phyloP scores from a whole-genome alignment of 2,329 filamentous ascomycete genomes.

The Drechslerella dactyloides region DNA sequence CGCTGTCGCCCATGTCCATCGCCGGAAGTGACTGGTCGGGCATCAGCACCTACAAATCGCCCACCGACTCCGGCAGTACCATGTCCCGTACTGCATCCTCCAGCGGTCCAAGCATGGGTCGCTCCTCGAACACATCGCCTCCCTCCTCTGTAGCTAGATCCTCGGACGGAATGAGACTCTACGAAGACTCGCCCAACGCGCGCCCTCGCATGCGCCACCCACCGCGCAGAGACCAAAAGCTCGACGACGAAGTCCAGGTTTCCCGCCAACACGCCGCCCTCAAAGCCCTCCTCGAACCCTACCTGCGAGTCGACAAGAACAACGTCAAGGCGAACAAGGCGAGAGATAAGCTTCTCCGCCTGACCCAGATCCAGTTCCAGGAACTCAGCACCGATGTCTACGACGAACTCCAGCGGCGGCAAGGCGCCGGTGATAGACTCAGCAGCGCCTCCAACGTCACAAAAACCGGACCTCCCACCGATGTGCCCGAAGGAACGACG shows the following conservation, averaged over 20 bases:
- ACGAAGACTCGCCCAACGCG: constrained; percentile 55
- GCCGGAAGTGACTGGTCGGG: constrained; percentile 82
- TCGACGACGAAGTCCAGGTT: constrained; percentile 66
- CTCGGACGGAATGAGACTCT: constrained; percentile 77
- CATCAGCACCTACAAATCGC: constrained; percentile 70
- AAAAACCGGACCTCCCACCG: constrained; percentile 64
- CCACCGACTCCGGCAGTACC: constrained; percentile 60
- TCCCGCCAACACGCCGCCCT: constrained; percentile 56
- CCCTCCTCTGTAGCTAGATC: constrained; percentile 86
- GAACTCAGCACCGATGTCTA: constrained; percentile 97
- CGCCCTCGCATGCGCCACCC: constrained; percentile 47
- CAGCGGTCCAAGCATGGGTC: constrained; percentile 58
- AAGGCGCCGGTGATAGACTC: constrained; percentile 66
- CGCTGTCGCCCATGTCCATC: constrained; percentile 81
- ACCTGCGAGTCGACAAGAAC: constrained; percentile 52
- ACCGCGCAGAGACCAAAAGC: constrained; percentile 55
- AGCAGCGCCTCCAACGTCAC: constrained; percentile 56
- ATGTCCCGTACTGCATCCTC: constrained; percentile 63
- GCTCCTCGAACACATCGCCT: constrained; percentile 68
- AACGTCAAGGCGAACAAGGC: constrained; percentile 74
- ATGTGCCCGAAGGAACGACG: constrained; percentile 61
- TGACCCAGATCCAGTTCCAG: constrained; percentile 92
- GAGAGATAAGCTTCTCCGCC: constrained; percentile 87
- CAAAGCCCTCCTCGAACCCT: constrained; percentile 53
- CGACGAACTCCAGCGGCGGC: constrained; percentile 88